Percentiles rank a stretch among this genome's conserved stretches.
phyloP scores from a whole-genome alignment of 306 rosid genomes.

The Quercus agrifolia region DNA sequence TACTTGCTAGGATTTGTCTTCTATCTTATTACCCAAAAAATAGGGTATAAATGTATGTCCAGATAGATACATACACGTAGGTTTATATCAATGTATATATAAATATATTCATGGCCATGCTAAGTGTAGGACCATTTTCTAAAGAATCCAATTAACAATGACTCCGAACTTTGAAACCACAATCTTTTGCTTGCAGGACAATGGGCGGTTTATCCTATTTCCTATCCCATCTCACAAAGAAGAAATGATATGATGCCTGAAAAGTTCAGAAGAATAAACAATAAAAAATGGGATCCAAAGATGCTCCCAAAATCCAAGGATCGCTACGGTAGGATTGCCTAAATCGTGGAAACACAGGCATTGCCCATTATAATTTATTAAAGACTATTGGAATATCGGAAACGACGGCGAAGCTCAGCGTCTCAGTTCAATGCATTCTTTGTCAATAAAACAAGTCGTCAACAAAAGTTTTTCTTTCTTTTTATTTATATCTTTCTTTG shows the following conservation, averaged over 20 bases:
- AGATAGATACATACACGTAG: no score
- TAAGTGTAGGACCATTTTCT: no score
- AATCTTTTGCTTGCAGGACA: background rate
- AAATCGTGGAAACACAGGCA: constrained; percentile 13
- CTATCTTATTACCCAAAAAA: no score
- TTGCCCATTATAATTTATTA: background rate
- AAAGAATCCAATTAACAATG: no score
- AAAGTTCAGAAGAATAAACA: background rate
- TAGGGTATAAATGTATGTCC: no score
- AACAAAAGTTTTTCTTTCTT: background rate
- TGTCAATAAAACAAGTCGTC: background rate
- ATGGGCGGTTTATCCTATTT: background rate
- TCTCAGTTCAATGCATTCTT: constrained; percentile 28
- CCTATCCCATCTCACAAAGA: background rate
- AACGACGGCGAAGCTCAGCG: constrained; percentile 5
- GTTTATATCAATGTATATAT: no score
- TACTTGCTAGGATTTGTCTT: no score
- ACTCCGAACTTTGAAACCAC: no score
- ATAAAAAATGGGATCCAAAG: constrained; percentile 13
- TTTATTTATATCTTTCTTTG: background rate
- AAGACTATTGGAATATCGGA: constrained; percentile 8
- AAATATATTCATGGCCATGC: no score
- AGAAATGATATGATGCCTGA: background rate
- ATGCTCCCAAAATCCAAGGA: constrained; percentile 33
- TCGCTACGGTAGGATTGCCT: constrained; percentile 18